Percentiles rank a stretch among this genome's conserved stretches.
phyloP scores from a whole-genome alignment of 2,329 filamentous ascomycete genomes.

The Alternaria infectoria region DNA sequence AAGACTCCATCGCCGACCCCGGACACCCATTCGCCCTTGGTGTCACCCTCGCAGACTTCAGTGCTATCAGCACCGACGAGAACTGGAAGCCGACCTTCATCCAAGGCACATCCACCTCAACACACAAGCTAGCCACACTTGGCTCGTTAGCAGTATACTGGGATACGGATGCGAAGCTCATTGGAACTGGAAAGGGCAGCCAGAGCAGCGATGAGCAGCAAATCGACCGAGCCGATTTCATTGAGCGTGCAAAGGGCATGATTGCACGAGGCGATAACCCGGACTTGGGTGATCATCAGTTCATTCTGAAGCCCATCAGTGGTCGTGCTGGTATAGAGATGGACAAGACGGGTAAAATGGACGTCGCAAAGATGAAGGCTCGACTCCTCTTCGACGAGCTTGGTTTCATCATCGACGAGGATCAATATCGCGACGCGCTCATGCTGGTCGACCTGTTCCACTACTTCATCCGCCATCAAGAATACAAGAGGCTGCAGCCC shows the following conservation, averaged over 20 bases:
- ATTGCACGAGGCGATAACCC: constrained; percentile 74
- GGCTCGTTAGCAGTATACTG: constrained; percentile 94
- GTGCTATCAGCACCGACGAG: constrained; percentile 92
- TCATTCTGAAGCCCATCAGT: constrained; percentile 93
- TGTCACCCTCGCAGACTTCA: constrained; percentile 92
- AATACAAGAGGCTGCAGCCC: constrained; percentile 92
- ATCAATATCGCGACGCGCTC: constrained; percentile 94
- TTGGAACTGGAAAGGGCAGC: constrained; percentile 81
- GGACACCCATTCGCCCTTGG: constrained; percentile 95
- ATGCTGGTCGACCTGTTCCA: constrained; percentile 99
- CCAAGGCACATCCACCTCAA: constrained; percentile 79
- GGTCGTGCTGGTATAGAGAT: constrained; percentile 94
- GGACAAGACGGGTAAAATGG: constrained; percentile 84
- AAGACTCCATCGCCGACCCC: constrained; percentile 93
- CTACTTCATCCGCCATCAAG: constrained; percentile 96
- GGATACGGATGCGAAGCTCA: constrained; percentile 89
- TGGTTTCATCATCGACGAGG: constrained; percentile 94
- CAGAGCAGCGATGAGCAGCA: constrained; percentile 64
- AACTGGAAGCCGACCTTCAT: constrained; percentile 97
- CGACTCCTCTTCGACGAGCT: constrained; percentile 95
- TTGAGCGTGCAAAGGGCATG: constrained; percentile 77
- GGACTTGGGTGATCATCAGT: constrained; percentile 73
- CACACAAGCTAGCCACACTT: constrained; percentile 91
- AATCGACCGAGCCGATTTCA: constrained; percentile 75
- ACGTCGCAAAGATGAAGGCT: constrained; percentile 86